Percentiles rank a stretch among this genome's conserved stretches.
These are phyloP conservation scores for Clavispora phyllophila DNA, from an alignment of 805 yeast species.

Conservation along the genomic window DNA sequence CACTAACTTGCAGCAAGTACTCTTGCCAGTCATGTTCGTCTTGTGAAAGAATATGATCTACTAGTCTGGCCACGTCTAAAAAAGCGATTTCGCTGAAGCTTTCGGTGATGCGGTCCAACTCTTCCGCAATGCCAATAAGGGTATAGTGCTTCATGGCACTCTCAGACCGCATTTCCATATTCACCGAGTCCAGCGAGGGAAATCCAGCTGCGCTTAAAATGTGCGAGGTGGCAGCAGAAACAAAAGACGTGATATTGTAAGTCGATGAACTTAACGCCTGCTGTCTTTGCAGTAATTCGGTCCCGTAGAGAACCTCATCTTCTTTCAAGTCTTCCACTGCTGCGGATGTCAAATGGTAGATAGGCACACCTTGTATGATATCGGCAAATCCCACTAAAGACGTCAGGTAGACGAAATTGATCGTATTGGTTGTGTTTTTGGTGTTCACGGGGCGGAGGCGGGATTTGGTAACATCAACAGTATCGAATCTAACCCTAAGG, in stretches of 20 bases:
- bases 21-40: constrained; percentile 10
- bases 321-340: not conserved
- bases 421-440: constrained; percentile 4
- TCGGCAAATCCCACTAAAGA: constrained; percentile 11
- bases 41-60: constrained; percentile 10
- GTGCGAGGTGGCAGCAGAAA: not conserved
- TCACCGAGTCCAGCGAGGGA: constrained; percentile 3
- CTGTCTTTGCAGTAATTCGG: constrained; percentile 8
- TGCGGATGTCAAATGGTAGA: constrained; percentile 9
- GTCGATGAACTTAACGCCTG: constrained; percentile 1
- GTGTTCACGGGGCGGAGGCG: constrained; percentile 4
- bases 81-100: not conserved
- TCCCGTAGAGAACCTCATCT: constrained; percentile 11
- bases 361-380: constrained; percentile 8
- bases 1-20: constrained; percentile 6
- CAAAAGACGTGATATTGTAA: constrained; percentile 8
- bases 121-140: constrained; percentile 10
- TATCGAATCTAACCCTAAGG: not conserved
- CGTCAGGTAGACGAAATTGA: constrained; percentile 15
- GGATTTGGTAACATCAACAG: constrained; percentile 10
- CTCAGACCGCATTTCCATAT: constrained; percentile 6
- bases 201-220: constrained; percentile 5
- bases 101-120: constrained; percentile 4
- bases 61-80: constrained; percentile 3
- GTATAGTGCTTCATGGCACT: constrained; percentile 13